Evolutionary conservation across 2,329 filamentous ascomycete genomes (phyloP).

Genomic region (Aspergillus sp.): DNA sequence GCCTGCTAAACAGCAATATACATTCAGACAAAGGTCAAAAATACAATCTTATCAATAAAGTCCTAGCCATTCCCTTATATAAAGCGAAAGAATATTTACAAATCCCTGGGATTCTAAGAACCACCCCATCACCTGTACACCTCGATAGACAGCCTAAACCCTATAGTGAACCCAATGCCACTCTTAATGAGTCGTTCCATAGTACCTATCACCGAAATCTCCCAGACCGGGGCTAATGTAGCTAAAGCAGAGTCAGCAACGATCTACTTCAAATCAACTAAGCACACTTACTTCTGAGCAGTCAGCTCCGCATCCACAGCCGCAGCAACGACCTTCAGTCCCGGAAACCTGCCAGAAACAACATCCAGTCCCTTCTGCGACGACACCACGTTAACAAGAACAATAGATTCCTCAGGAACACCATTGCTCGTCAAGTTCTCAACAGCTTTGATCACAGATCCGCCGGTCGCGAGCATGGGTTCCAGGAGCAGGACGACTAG

Average conservation of each 20-base stretch:
- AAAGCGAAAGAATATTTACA: neutral
- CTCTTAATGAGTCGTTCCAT: slow-evolving; percentile 18
- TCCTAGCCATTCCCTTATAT: neutral
- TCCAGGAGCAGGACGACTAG: slow-evolving; percentile 23
- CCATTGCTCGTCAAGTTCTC: slow-evolving; percentile 15
- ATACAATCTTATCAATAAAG: too few relatives aligned
- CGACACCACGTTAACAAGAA: slow-evolving; percentile 34
- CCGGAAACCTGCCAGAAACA: slow-evolving; percentile 24
- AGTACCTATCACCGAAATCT: slow-evolving; percentile 42
- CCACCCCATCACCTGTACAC: too few relatives aligned
- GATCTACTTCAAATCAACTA: neutral
- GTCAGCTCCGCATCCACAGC: slow-evolving; percentile 22
- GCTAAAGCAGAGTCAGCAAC: slow-evolving; percentile 18
- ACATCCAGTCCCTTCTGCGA: slow-evolving; percentile 27
- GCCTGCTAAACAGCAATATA: neutral
- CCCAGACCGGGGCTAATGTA: slow-evolving; percentile 41
- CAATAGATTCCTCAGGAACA: slow-evolving; percentile 28
- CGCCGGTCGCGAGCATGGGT: slow-evolving; percentile 25
- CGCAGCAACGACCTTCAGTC: slow-evolving; percentile 26
- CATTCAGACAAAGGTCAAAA: neutral
- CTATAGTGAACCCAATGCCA: neutral
- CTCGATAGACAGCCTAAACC: neutral
- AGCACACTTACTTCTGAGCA: slow-evolving; percentile 16
- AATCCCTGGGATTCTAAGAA: neutral
- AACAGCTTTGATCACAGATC: slow-evolving; percentile 21